Base-by-base conservation (phyloP, 2,329 filamentous ascomycete species). In the Microascus cirrosus region DNA sequence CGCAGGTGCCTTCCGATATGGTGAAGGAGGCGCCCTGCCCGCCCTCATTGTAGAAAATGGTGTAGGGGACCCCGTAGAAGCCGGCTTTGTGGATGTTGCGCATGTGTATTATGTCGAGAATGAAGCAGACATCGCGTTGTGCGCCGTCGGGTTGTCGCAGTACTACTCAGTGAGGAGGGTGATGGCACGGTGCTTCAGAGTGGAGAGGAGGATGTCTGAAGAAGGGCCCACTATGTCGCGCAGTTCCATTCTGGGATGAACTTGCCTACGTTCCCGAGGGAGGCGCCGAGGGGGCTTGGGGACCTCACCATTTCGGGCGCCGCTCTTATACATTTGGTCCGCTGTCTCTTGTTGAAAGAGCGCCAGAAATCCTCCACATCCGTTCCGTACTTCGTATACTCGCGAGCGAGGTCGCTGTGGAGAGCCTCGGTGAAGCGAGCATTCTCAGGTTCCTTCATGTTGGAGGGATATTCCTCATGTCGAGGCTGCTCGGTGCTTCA, bases 161-260 rank as follows among this genome's bases (percentile, higher is more conserved):
- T 73, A 75, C 59, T 76, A 73, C 1, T 72, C 61, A 1, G 55
- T 25, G 2, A 75, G 61, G 0, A 67, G 59, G 0, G 57, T 69
- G 0, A 69, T 72, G 39, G 70, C 69, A 7, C 74, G 68, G 39
- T 73, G 62, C 25, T 71, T 68, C 2, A 79, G 60, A 6, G 74
- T 61, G 13, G 70, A 63, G 1, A 77, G 64, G 3, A 77, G 58
- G 2, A 58, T 67, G n/a, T 75, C 66, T 0, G 74, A 68, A 1
- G 62, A 64, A 0, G 70, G 64, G 1, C 65, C 62, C 3, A 71
- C 62, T 2, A 78, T 63, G 25, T 78, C 73, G 8, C 63, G 66
- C 1, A 78, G 58, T 79, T 77, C 68, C 68, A 71, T 54, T 78
- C 77, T 0, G 75, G 73, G 0, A 72, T 62, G 2, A 76, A 52